A percentile compares a stretch with the other conserved stretches of the same genome.
Conservation (phyloP, 306 rosid genomes). For the Cajanus cajan region DNA sequence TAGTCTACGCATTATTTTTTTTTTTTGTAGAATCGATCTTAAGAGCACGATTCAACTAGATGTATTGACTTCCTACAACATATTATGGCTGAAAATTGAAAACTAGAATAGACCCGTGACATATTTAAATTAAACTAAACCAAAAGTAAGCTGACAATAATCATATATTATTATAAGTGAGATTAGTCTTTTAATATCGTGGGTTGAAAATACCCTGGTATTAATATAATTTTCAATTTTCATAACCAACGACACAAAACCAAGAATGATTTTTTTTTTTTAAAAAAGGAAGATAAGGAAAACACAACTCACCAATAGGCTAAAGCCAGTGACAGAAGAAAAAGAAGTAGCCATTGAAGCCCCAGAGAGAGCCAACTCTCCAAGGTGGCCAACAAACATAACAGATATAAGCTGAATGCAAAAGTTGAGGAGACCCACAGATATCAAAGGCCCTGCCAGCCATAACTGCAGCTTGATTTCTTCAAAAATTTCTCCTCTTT, state of each 20-base stretch:
- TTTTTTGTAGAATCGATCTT: too few species aligned
- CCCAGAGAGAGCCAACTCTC: slow-evolving; percentile 54
- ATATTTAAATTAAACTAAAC: too few species aligned
- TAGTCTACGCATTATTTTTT: too few species aligned
- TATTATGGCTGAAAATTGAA: too few species aligned
- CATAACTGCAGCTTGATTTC: slow-evolving; percentile 73
- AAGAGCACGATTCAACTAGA: too few species aligned
- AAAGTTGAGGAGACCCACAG: slow-evolving; percentile 44
- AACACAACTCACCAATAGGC: slow-evolving; percentile 52
- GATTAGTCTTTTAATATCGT: too few species aligned
- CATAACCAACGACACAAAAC: not conserved
- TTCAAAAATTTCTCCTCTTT: slow-evolving; percentile 24
- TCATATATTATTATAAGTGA: too few species aligned
- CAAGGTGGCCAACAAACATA: slow-evolving; percentile 76
- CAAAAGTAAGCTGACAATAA: too few species aligned
- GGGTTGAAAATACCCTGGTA: too few species aligned
- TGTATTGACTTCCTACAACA: too few species aligned
- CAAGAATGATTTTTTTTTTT: not conserved
- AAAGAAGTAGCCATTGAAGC: slow-evolving; percentile 76
- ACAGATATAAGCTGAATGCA: slow-evolving; percentile 58
- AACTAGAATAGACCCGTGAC: too few species aligned
- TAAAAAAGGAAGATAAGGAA: not conserved
- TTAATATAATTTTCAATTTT: too few species aligned
- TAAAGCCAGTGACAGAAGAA: slow-evolving; percentile 62
- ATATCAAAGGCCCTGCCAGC: slow-evolving; percentile 63